Evolutionary conservation across 2,329 filamentous ascomycete species (phyloP), one percentile per base, ranked within the genome.

Genomic region (Penicillium sp.): DNA sequence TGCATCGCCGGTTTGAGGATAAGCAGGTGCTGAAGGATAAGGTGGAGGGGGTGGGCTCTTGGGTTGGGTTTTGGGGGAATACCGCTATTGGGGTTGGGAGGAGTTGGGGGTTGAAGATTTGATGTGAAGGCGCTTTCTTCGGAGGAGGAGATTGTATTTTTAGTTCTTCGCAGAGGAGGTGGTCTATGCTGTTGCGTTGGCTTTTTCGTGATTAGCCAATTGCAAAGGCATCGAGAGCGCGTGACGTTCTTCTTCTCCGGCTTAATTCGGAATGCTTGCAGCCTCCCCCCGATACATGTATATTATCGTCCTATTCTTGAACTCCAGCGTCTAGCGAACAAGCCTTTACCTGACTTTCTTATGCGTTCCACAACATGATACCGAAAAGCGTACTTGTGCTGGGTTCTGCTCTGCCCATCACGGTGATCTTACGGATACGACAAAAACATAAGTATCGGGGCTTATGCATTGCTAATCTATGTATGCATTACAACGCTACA

Each of bases 71-170:
- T 75, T 91, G 91, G 50, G 88, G 88, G 3, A 86, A 85, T 56
- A 90, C 90, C 5, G 84, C 88, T 15, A 77, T 97, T 57, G 96
- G 96, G 71, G 83, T 96, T 54, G 79, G 96, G 66, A 85, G 93
- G 78, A 97, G 92, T 76, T 96, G 93, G 79, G 94, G 94, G 0
- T 81, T 92, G 64, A 88, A 89, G 72, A 87, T 98, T 74, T 96
- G 76, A 52, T 22, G 0, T 34, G 3, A 10, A 6, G 12, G 14
- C 6, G 20, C 34, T 6, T 20, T 38, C n/a, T 17, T 14, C 3
- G 15, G 31, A 17, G n/a, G 10, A 1, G 25, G 2, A 20, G 22
- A 17, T 31, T 34, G 45, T 48, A 34, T 48, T 48, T 17, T 34
- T 48, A 31, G 8, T 12, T 15, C 20, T 15, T 31, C 7, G 20